Base-by-base conservation (phyloP, 768 basidiomycete species). In the Leucocoprinus leucothites region DNA sequence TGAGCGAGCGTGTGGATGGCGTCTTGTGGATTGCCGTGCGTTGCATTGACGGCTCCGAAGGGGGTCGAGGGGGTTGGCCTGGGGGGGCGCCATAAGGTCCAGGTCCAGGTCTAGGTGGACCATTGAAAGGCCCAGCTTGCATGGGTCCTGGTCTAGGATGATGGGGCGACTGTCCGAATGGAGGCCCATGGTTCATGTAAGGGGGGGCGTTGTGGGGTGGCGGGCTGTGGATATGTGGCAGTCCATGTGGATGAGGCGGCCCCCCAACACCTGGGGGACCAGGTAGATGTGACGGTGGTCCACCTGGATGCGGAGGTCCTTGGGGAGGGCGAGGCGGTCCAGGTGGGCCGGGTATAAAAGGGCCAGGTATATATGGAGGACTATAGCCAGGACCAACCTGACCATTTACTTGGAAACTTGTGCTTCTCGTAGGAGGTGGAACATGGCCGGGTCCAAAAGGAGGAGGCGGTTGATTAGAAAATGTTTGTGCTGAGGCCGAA, bases 1-100 rank as follows among this genome's bases (percentile, higher is more conserved):
- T 73, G 25, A 90, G 73, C 13, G 85, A 87, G 19, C 79, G 80
- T 21, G 80, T 70, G 11, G 89, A 89, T 19, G 76, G 67, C 9
- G 80, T 79, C 65, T 85, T 86, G 44, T 70, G 71, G n/a, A 76
- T 58, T 24, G 61, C 67, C 34, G 63, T 61, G 18, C 49, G 28
- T 19, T 65, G 69, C 53, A 70, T 68, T 11, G 66, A 60, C 9
- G 78, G 76, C 57, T 82, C 82, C n/a, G 76, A 78, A 5, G 79
- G 77, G 3, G 79, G 78, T 22, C 78, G 72, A n/a, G 67, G 68
- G 49, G 73, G 72, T 31, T 67, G 54, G 13, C 62, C 63, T 34
- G 67, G 66, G 38, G 67, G 66, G 48, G 58, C 28, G 46, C 62
- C 63, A 18, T 60, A 49, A 18, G 65, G 63, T 14, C 60, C 57